phyloP scores from a whole-genome alignment of 208 protist genomes.

The Crithidia fasciculata region DNA sequence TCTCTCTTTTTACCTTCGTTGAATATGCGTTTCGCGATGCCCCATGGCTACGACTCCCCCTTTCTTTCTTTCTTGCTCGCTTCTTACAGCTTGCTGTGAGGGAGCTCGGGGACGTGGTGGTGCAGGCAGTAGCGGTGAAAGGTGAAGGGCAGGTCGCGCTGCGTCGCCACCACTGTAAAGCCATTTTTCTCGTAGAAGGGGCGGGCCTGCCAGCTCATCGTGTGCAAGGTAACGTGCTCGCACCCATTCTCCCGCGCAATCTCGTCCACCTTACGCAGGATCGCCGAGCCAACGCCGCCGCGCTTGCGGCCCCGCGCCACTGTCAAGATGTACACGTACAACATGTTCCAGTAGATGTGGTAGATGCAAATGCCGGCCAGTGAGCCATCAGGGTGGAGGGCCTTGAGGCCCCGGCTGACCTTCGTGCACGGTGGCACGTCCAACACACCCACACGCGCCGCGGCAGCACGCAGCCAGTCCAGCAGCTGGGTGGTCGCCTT shows the following conservation, averaged over 20 bases:
- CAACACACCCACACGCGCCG: not conserved
- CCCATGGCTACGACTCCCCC: no score
- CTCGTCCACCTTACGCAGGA: constrained; percentile 26
- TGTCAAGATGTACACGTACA: constrained; percentile 24
- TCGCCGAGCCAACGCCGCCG: constrained; percentile 14
- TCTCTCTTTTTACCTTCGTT: no score
- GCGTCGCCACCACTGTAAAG: constrained; percentile 16
- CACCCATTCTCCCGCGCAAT: constrained; percentile 19
- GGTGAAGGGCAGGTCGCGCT: constrained; percentile 6
- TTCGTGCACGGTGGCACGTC: constrained; percentile 7
- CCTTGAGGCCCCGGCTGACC: constrained; percentile 11
- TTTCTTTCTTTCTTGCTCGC: no score
- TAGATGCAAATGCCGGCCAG: constrained; percentile 20
- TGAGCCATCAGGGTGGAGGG: constrained; percentile 3
- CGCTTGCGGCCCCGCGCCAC: not conserved
- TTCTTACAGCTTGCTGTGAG: not conserved
- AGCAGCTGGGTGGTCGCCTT: constrained; percentile 13
- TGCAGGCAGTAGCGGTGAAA: not conserved
- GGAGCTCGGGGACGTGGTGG: not conserved
- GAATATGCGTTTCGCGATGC: no score
- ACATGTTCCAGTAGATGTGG: constrained; percentile 20
- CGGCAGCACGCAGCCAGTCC: constrained; percentile 14
- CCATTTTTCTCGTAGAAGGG: constrained; percentile 38
- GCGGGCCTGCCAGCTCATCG: constrained; percentile 39
- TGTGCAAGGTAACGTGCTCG: constrained; percentile 23